Conservation (phyloP, 108 stramenopile genomes). For the Conticribra guillardii region DNA sequence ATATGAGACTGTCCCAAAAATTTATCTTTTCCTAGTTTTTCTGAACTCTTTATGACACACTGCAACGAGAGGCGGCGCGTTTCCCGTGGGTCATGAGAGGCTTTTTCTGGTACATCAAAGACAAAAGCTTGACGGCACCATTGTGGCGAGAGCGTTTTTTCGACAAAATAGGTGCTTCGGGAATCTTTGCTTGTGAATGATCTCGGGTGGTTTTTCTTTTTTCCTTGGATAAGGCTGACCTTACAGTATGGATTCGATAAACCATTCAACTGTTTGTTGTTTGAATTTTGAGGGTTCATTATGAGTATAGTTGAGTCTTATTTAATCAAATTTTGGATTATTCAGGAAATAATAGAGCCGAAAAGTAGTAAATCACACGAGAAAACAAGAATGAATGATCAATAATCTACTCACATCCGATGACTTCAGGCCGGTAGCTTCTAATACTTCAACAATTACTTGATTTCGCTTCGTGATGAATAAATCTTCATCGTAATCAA, state of each 20-base stretch:
- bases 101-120: slow-evolving; percentile 80
- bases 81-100: slow-evolving; percentile 49
- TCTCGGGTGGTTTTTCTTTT: slow-evolving; percentile 44
- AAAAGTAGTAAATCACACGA: no score
- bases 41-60: slow-evolving; percentile 37
- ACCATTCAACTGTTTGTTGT: no score
- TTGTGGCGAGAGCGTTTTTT: slow-evolving; percentile 74
- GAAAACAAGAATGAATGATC: no score
- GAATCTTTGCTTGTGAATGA: slow-evolving; percentile 50
- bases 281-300: no score
- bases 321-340: no score
- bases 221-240: slow-evolving; percentile 58
- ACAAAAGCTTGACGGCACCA: slow-evolving; percentile 88
- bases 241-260: slow-evolving; percentile 81
- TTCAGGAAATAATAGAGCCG: no score
- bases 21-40: slow-evolving; percentile 62
- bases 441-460: slow-evolving; percentile 81
- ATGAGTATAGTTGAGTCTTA: no score
- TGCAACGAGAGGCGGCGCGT: slow-evolving; percentile 71
- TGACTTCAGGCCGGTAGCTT: slow-evolving; percentile 75
- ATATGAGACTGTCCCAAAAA: slow-evolving; percentile 74
- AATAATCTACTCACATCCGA: slow-evolving; percentile 66
- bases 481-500: slow-evolving; percentile 46
- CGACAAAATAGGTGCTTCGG: slow-evolving; percentile 79
- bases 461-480: slow-evolving; percentile 67